A percentile compares a stretch with the other conserved stretches of the same genome.
phyloP scores from a whole-genome alignment of 495 filamentous ascomycete genomes.

The Penicillium herquei region DNA sequence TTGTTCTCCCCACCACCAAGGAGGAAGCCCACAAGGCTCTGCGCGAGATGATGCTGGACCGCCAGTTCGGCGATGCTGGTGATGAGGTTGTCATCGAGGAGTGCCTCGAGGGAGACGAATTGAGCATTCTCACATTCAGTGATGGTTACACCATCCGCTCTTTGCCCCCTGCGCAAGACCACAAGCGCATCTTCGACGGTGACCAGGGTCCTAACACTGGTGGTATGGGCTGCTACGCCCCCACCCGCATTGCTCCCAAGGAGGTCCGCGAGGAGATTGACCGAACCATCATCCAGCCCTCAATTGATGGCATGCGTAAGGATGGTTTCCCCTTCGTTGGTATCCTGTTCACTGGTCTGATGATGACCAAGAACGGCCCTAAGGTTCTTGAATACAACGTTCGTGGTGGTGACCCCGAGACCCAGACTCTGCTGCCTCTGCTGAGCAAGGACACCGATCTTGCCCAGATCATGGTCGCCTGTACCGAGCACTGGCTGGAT shows the following conservation, averaged over 20 bases:
- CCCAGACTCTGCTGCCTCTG: conserved; percentile 85
- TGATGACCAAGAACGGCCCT: conserved; percentile 86
- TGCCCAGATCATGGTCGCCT: conserved; percentile 87
- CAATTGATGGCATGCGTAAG: conserved; percentile 81
- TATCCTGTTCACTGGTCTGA: conserved; percentile 90
- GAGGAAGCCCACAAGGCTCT: conserved; percentile 80
- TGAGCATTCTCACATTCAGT: conserved; percentile 86
- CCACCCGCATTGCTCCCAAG: conserved; percentile 77
- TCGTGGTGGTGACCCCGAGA: conserved; percentile 94
- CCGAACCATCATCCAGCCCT: conserved; percentile 80
- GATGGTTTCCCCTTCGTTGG: conserved; percentile 80
- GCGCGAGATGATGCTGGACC: conserved; percentile 84
- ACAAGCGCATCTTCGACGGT: conserved; percentile 90
- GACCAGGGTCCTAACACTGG: conserved; percentile 94
- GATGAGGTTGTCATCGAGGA: conserved; percentile 97
- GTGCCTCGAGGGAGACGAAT: conserved; percentile 85
- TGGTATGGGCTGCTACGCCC: conserved; percentile 97
- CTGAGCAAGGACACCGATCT: conserved; percentile 79
- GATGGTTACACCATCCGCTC: conserved; percentile 84
- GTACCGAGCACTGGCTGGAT: conserved; percentile 71
- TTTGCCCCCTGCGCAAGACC: conserved; percentile 92
- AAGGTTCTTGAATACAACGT: conserved; percentile 97
- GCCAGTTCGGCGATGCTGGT: conserved; percentile 83
- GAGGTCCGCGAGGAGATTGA: conserved; percentile 75
- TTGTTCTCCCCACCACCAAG: conserved; percentile 77